Percentiles rank a stretch among this genome's conserved stretches.
phyloP scores from a whole-genome alignment of 148 eudicot species.

The Fallopia convolvulus region DNA sequence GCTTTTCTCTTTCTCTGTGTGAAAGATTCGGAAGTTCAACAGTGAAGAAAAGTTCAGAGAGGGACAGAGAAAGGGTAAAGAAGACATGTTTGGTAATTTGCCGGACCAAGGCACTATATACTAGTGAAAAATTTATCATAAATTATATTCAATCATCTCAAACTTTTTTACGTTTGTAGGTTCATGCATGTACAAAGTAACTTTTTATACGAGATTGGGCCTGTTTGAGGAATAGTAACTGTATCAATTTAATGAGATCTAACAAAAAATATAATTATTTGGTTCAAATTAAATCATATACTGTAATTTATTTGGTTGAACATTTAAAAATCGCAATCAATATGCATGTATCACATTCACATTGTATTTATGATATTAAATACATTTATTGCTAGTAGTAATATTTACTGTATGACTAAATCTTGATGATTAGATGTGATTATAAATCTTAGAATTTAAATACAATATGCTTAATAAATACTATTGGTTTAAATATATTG shows the following conservation, averaged over 20 bases:
- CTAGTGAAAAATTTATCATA: neutral
- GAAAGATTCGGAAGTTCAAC: constrained; percentile 10
- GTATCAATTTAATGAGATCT: neutral
- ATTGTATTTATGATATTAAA: neutral
- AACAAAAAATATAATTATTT: neutral
- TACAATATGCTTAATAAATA: too few relatives aligned
- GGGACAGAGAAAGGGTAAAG: constrained; percentile 7
- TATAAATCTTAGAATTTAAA: too few relatives aligned
- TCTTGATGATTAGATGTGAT: too few relatives aligned
- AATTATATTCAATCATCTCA: neutral
- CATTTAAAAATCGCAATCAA: neutral
- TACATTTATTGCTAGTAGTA: neutral
- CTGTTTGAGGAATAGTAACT: neutral
- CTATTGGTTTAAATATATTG: too few relatives aligned
- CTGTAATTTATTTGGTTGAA: neutral
- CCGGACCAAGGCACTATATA: neutral
- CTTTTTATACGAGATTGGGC: neutral
- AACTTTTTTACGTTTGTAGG: neutral
- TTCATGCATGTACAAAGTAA: neutral
- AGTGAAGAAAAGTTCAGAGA: constrained; percentile 18
- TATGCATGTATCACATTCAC: neutral
- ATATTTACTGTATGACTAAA: neutral
- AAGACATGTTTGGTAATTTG: constrained; percentile 9
- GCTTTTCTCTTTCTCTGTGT: neutral
- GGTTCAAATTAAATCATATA: neutral